These are phyloP conservation scores for Fallopia convolvulus DNA, from an alignment of 148 eudicot genomes.

Conservation along the genomic window DNA sequence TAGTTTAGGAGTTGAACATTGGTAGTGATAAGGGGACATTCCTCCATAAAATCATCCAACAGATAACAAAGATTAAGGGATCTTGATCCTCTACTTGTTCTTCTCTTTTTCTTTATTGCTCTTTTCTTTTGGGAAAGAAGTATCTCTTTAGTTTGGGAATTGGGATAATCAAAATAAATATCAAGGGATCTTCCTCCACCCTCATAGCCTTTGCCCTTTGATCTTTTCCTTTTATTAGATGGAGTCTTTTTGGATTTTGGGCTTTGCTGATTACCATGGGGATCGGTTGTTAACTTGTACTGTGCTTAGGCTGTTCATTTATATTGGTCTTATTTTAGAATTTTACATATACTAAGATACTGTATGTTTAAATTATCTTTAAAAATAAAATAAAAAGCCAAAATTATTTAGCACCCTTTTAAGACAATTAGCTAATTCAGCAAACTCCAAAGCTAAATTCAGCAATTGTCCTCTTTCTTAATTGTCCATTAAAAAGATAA, in stretches of 20 bases:
- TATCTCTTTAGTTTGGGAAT: background rate
- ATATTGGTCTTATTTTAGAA: too few relatives aligned
- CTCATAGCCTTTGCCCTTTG: background rate
- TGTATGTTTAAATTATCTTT: too few relatives aligned
- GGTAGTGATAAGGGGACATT: background rate
- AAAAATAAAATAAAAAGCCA: too few relatives aligned
- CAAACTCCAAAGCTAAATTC: too few relatives aligned
- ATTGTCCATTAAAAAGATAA: too few relatives aligned
- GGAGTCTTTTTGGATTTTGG: background rate
- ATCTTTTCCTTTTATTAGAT: background rate
- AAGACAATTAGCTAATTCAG: too few relatives aligned
- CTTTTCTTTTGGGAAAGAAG: slow-evolving; percentile 5
- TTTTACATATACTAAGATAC: too few relatives aligned
- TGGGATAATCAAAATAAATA: slow-evolving; percentile 3
- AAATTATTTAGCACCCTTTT: too few relatives aligned
- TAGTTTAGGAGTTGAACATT: background rate
- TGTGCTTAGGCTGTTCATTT: too few relatives aligned
- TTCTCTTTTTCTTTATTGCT: background rate
- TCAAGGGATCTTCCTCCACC: background rate
- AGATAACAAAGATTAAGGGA: slow-evolving; percentile 7
- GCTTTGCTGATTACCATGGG: background rate
- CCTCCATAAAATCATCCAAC: background rate
- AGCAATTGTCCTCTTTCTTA: too few relatives aligned
- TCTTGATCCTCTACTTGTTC: background rate
- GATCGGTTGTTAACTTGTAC: background rate